These are phyloP conservation scores for Hypholoma fasciculare DNA, from an alignment of 768 basidiomycete species.

Conservation along the genomic window DNA sequence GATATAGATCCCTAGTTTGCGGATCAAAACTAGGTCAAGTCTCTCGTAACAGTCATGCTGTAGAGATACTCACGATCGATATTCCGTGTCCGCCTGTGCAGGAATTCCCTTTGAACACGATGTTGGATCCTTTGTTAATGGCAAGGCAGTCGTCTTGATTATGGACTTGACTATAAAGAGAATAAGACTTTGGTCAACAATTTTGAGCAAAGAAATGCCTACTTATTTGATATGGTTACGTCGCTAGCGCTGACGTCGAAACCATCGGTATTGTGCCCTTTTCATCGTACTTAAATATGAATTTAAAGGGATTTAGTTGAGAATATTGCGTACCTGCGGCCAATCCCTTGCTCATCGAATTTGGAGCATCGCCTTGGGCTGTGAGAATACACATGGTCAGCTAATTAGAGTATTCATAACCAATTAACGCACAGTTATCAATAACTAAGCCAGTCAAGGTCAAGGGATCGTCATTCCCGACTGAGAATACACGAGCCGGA, in stretches of 20 bases:
- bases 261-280: slow-evolving; percentile 47
- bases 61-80: slow-evolving; percentile 40
- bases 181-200: no score
- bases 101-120: slow-evolving; percentile 49
- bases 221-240: slow-evolving; percentile 30
- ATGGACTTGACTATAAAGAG: no score
- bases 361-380: slow-evolving; percentile 56
- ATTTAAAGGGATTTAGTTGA: no score
- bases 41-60: no score
- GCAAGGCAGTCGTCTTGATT: slow-evolving; percentile 63
- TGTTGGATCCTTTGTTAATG: slow-evolving; percentile 43
- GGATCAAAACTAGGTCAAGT: neutral
- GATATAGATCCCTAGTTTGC: slow-evolving; percentile 51
- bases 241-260: slow-evolving; percentile 42
- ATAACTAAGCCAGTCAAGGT: slow-evolving; percentile 47
- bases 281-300: neutral
- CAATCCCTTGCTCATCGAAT: slow-evolving; percentile 43
- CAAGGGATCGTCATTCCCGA: slow-evolving; percentile 39
- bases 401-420: slow-evolving; percentile 10
- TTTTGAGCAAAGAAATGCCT: no score
- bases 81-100: slow-evolving; percentile 68
- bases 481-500: slow-evolving; percentile 37
- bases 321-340: slow-evolving; percentile 13
- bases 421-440: slow-evolving; percentile 47
- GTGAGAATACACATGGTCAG: neutral